phyloP scores from a whole-genome alignment of 805 yeast species.

The Metschnikowia matae region DNA sequence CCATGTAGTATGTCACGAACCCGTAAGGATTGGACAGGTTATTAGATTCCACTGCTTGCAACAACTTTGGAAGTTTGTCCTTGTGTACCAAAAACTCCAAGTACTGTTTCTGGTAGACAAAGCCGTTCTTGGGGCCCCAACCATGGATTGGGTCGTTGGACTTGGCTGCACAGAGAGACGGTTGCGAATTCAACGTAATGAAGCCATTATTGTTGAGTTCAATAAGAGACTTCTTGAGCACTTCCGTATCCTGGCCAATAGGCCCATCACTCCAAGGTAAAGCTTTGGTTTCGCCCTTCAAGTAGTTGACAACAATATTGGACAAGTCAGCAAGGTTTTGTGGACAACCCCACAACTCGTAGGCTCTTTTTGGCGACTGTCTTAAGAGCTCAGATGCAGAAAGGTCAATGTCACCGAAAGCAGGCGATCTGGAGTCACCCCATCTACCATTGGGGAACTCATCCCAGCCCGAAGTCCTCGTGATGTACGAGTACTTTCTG shows the following conservation, averaged over 20 bases:
- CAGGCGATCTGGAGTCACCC: slow-evolving; percentile 98
- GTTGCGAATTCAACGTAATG: slow-evolving; percentile 88
- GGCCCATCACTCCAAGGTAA: slow-evolving; percentile 97
- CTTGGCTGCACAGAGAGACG: slow-evolving; percentile 75
- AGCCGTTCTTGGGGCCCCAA: slow-evolving; percentile 95
- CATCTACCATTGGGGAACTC: slow-evolving; percentile 98
- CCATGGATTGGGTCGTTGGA: slow-evolving; percentile 74
- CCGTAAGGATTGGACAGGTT: slow-evolving; percentile 37
- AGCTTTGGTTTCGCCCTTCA: slow-evolving; percentile 65
- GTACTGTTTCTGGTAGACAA: slow-evolving; percentile 91
- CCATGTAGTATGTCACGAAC: slow-evolving; percentile 74
- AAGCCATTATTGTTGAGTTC: slow-evolving; percentile 64
- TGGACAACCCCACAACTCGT: slow-evolving; percentile 89
- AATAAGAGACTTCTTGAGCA: slow-evolving; percentile 56
- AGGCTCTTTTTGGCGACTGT: slow-evolving; percentile 75
- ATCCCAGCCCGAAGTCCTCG: slow-evolving; percentile 92
- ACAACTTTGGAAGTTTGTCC: slow-evolving; percentile 31
- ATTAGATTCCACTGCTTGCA: slow-evolving; percentile 39
- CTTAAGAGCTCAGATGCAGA: slow-evolving; percentile 76
- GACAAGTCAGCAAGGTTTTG: slow-evolving; percentile 54
- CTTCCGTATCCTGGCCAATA: slow-evolving; percentile 66
- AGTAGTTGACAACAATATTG: slow-evolving; percentile 59
- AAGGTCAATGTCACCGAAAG: slow-evolving; percentile 85
- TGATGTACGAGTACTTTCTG: slow-evolving; percentile 82
- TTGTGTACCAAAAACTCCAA: slow-evolving; percentile 79